phyloP scores from a whole-genome alignment of 2,329 filamentous ascomycete genomes.

The Alternaria angustiovoidea region DNA sequence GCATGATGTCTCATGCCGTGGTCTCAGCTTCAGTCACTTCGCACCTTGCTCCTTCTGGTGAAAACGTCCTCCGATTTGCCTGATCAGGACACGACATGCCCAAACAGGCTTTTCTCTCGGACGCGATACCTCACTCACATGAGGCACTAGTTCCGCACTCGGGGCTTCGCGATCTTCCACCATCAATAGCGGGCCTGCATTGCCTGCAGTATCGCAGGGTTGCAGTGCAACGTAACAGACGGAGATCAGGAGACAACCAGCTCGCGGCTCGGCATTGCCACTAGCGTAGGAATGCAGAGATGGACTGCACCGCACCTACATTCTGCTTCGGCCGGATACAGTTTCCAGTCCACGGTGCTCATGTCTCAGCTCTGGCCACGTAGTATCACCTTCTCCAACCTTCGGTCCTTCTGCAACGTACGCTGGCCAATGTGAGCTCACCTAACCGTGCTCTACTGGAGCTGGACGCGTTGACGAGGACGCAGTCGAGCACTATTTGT shows the following conservation, averaged over 20 bases:
- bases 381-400: slow-evolving; percentile 5
- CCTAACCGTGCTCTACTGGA: background rate
- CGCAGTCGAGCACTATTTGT: slow-evolving; percentile 1
- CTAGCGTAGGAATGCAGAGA: background rate
- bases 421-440: slow-evolving; percentile 4
- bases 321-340: slow-evolving; percentile 2
- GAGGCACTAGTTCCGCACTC: background rate
- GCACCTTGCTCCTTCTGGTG: background rate
- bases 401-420: slow-evolving; percentile 7
- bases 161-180: background rate
- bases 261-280: background rate
- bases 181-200: background rate
- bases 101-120: background rate
- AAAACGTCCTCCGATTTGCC: background rate
- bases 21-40: slow-evolving; percentile 1
- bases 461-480: background rate
- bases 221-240: background rate
- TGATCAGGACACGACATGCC: background rate
- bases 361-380: slow-evolving; percentile 4
- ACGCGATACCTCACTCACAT: background rate
- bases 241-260: background rate
- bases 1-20: background rate
- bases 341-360: slow-evolving; percentile 3
- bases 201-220: slow-evolving; percentile 5
- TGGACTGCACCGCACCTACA: background rate